phyloP scores from a whole-genome alignment of 139 green algal species.

The Tetratostichococcus sp. region DNA sequence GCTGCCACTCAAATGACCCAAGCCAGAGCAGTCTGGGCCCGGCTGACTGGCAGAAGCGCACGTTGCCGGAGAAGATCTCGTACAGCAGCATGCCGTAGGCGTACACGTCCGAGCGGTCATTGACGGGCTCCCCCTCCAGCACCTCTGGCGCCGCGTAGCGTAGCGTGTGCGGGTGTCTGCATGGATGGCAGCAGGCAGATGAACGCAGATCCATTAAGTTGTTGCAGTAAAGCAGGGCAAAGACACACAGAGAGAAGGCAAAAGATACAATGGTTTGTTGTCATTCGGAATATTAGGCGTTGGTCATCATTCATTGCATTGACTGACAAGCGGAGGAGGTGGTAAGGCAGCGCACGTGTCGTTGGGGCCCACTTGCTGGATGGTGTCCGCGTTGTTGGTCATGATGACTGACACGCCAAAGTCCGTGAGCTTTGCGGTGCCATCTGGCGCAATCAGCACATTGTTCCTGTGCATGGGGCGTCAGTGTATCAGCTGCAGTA shows the following conservation, averaged over 20 bases:
- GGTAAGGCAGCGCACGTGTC: neutral
- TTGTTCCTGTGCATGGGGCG: neutral
- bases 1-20: too few relatives aligned
- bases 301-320: too few relatives aligned
- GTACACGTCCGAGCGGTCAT: neutral
- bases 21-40: too few relatives aligned
- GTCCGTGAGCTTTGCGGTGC: neutral
- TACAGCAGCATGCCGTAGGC: neutral
- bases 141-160: neutral
- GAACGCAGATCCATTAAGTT: too few relatives aligned
- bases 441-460: neutral
- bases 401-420: slow-evolving; percentile 1
- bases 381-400: neutral
- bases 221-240: too few relatives aligned
- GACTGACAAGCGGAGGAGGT: too few relatives aligned
- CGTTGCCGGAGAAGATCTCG: slow-evolving; percentile 1
- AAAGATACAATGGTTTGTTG: too few relatives aligned
- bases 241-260: too few relatives aligned
- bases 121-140: neutral
- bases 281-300: too few relatives aligned
- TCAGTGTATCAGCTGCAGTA: too few relatives aligned
- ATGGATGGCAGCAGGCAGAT: too few relatives aligned
- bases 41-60: neutral
- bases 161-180: neutral
- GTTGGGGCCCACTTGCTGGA: neutral